Conservation (phyloP, 2,329 filamentous ascomycete species). For the Diaporthe ilicicola region DNA sequence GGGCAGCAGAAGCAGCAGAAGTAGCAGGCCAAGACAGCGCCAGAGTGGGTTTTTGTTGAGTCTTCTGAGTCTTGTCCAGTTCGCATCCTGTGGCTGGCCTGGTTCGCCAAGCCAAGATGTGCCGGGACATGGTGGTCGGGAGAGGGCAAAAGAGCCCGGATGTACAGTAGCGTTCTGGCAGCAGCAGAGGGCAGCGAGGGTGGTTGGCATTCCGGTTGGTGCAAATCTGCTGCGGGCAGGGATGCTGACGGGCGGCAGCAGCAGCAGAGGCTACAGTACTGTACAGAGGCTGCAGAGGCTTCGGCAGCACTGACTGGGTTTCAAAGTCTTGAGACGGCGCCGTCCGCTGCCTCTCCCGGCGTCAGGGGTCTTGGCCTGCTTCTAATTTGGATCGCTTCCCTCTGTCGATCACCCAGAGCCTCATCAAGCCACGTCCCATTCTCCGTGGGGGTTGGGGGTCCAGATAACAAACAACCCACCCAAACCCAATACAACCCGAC, state of each 20-base stretch:
- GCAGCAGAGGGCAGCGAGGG: neutral
- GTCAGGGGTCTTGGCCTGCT: constrained; percentile 16
- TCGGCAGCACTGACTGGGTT: constrained; percentile 18
- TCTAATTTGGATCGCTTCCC: constrained; percentile 21
- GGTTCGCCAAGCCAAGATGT: constrained; percentile 20
- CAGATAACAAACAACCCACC: constrained; percentile 8
- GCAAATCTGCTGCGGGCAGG: neutral
- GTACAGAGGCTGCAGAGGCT: no score
- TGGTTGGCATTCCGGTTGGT: constrained; percentile 17
- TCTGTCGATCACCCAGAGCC: constrained; percentile 22
- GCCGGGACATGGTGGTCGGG: constrained; percentile 6
- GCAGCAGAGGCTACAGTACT: no score
- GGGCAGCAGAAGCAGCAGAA: neutral
- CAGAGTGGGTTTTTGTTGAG: neutral
- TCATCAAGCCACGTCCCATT: constrained; percentile 20
- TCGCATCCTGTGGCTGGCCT: constrained; percentile 17
- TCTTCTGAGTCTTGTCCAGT: neutral
- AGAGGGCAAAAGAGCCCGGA: neutral
- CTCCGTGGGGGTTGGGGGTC: constrained; percentile 24
- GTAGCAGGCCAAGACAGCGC: neutral
- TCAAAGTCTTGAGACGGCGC: constrained; percentile 10
- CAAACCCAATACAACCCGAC: neutral
- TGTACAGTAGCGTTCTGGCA: neutral
- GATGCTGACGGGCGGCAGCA: neutral
- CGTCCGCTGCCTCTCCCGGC: constrained; percentile 15